phyloP scores from a whole-genome alignment of 495 filamentous ascomycete genomes.

The Penicillium bialowiezense region DNA sequence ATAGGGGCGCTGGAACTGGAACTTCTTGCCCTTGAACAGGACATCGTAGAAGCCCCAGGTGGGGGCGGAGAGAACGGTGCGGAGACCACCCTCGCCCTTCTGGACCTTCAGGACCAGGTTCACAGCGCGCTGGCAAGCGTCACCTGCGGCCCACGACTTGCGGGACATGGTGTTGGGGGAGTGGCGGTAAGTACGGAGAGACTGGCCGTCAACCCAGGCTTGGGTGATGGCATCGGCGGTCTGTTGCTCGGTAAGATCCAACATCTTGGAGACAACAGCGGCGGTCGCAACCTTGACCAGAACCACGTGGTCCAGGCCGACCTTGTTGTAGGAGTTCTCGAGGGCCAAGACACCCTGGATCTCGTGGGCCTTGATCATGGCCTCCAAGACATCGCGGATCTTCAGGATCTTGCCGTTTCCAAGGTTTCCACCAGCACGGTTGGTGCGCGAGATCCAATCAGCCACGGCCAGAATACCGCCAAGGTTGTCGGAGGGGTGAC shows the following conservation, averaged over 20 bases:
- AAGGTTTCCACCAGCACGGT: conserved; percentile 83
- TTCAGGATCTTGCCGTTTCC: conserved; percentile 83
- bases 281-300: conserved; percentile 96
- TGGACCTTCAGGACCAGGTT: conserved; percentile 92
- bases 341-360: conserved; percentile 96
- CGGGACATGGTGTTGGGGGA: conserved; percentile 98
- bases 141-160: conserved; percentile 98
- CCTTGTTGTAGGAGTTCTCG: conserved; percentile 98
- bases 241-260: conserved; percentile 84
- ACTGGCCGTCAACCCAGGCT: conserved; percentile 96
- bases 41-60: conserved; percentile 99
- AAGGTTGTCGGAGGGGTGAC: conserved; percentile 94
- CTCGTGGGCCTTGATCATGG: conserved; percentile 99
- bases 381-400: conserved; percentile 87
- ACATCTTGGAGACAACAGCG: conserved; percentile 90
- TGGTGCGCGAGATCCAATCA: conserved; percentile 96
- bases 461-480: conserved; percentile 94
- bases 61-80: conserved; percentile 88
- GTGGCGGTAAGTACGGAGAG: conserved; percentile 93
- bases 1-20: conserved; percentile 92
- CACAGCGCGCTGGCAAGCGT: conserved; percentile 94
- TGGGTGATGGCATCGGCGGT: conserved; percentile 94
- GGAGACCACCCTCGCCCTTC: conserved; percentile 84
- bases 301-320: conserved; percentile 95
- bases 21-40: conserved; percentile 91